Percentiles rank a stretch among this genome's conserved stretches.
Evolutionary conservation across 257 asterid genomes (phyloP).

Genomic region (Lithospermum erythrorhizon): DNA sequence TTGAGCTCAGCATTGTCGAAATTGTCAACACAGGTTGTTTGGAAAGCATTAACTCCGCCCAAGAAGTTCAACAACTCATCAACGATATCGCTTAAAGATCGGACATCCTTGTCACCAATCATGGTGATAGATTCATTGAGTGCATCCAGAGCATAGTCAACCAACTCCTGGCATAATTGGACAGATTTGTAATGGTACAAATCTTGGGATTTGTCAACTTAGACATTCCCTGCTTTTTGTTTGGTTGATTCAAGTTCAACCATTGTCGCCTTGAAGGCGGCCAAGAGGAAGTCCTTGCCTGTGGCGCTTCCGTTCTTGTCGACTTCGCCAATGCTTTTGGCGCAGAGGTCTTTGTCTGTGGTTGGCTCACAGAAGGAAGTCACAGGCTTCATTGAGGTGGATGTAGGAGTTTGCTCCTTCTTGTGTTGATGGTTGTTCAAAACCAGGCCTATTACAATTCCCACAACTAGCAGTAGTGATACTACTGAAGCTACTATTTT

Average conservation of each 20-base stretch:
- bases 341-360: not conserved
- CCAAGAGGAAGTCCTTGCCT: not conserved
- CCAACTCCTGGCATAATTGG: not conserved
- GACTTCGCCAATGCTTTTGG: not conserved
- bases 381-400: not conserved
- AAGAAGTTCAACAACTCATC: not conserved
- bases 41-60: constrained; percentile 14
- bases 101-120: not conserved
- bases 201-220: constrained; percentile 21
- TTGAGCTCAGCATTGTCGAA: not conserved
- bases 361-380: not conserved
- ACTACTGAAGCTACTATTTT: not conserved
- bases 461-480: not conserved
- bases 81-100: not conserved
- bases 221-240: constrained; percentile 13
- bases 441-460: not conserved
- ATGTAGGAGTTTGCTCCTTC: not conserved
- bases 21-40: constrained; percentile 35
- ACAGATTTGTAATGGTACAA: constrained; percentile 9
- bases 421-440: not conserved
- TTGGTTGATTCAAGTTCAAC: constrained; percentile 26
- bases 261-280: constrained; percentile 15
- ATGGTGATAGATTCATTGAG: not conserved
- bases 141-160: not conserved
- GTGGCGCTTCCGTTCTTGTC: not conserved